phyloP scores from a whole-genome alignment of 2,329 filamentous ascomycete species.

The Phyllosticta capitalensis region DNA sequence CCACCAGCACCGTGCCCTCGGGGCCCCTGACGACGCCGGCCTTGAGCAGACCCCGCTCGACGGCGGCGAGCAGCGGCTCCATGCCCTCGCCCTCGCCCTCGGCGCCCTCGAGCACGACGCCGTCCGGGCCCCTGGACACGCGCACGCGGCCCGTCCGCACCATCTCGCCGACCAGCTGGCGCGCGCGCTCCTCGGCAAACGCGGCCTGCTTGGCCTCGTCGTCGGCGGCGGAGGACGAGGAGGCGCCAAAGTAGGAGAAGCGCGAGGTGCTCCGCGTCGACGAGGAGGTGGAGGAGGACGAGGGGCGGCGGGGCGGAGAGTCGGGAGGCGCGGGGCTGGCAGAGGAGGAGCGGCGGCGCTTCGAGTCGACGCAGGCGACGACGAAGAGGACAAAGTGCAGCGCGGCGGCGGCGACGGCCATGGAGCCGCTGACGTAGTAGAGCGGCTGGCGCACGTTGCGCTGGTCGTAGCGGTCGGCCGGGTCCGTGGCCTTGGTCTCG shows the following conservation, averaged over 20 bases:
- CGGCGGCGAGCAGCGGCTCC: neutral
- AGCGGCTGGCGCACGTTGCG: neutral
- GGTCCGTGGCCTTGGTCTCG: neutral
- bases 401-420: slow-evolving; percentile 22
- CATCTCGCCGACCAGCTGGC: neutral
- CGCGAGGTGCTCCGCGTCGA: neutral
- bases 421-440: neutral
- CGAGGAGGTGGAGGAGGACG: neutral
- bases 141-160: neutral
- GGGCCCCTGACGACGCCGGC: neutral
- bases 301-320: neutral
- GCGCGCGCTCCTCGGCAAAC: neutral
- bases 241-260: no score
- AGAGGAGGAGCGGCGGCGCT: slow-evolving; percentile 11
- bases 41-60: neutral
- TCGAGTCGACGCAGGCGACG: slow-evolving; percentile 30
- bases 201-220: neutral
- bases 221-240: no score
- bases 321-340: neutral
- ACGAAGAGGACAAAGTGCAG: slow-evolving; percentile 28
- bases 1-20: neutral
- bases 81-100: slow-evolving; percentile 19
- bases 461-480: neutral
- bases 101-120: slow-evolving; percentile 40
- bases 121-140: slow-evolving; percentile 16